Percentiles rank a stretch among this genome's conserved stretches.
These are phyloP conservation scores for Rhizoctonia solani DNA, from an alignment of 1,284 basidiomycete genomes.

Conservation along the genomic window DNA sequence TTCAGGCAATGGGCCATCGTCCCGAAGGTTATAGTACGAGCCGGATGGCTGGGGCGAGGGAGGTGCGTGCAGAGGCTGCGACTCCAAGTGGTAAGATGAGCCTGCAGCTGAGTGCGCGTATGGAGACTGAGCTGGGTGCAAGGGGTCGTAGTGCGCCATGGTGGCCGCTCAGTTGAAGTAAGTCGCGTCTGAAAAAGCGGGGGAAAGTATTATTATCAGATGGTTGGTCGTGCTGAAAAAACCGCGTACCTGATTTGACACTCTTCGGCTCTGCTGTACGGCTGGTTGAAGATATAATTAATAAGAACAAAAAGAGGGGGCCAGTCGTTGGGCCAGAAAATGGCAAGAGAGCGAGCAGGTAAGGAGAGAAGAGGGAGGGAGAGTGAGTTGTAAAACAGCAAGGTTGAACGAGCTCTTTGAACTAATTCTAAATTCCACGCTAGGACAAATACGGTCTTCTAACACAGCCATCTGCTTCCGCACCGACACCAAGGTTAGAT, in stretches of 20 bases:
- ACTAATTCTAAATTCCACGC: conserved; percentile 4
- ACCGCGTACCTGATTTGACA: neutral
- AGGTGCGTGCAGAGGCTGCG: conserved; percentile 4
- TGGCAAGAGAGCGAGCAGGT: neutral
- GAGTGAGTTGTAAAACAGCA: neutral
- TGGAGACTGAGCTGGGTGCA: conserved; percentile 20
- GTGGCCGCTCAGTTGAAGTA: neutral
- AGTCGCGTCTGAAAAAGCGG: too few species aligned
- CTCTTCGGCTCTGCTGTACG: neutral
- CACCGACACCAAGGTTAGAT: neutral
- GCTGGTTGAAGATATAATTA: too few species aligned
- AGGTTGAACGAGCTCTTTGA: conserved; percentile 8
- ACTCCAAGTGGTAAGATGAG: neutral
- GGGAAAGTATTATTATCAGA: conserved; percentile 1
- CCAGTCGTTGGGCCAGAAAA: too few species aligned
- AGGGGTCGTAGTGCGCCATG: conserved; percentile 30
- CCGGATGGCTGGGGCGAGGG: neutral
- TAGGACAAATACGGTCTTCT: neutral
- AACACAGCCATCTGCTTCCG: conserved; percentile 29
- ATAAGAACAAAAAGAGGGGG: neutral
- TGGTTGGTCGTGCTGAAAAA: neutral
- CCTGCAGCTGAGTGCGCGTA: neutral
- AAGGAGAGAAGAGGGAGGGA: neutral
- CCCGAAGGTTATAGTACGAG: conserved; percentile 14
- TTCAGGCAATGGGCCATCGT: conserved; percentile 24